Evolutionary conservation across 305 asterid species (phyloP).

Genomic region (Withania somnifera): DNA sequence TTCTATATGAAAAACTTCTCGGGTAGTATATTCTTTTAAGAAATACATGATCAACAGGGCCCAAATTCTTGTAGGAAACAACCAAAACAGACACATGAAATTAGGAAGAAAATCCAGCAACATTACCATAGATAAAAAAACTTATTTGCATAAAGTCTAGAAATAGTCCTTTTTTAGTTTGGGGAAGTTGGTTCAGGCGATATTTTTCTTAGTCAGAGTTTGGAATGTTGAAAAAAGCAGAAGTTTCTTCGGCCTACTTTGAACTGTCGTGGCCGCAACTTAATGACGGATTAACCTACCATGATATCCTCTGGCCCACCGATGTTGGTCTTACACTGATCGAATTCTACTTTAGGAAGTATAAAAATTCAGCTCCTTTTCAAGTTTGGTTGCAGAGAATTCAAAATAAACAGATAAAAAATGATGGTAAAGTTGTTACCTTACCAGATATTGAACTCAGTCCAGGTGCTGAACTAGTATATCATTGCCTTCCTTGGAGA

Average conservation of each 20-base stretch:
- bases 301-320: conserved; percentile 39
- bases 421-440: conserved; percentile 48
- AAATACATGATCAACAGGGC: no score
- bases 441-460: conserved; percentile 57
- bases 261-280: conserved; percentile 79
- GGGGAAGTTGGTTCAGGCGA: neutral
- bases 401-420: conserved; percentile 43
- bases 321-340: conserved; percentile 57
- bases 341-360: conserved; percentile 56
- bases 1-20: no score
- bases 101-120: no score
- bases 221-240: conserved; percentile 8
- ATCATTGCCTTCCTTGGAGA: conserved; percentile 85
- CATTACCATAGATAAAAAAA: no score
- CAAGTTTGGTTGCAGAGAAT: conserved; percentile 98
- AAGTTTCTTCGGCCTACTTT: conserved; percentile 14
- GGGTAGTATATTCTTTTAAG: no score
- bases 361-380: conserved; percentile 73
- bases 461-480: conserved; percentile 47
- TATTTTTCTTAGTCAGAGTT: neutral
- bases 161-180: no score
- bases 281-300: conserved; percentile 68
- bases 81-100: no score
- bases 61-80: no score
- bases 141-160: no score